Conservation (phyloP, 148 eudicot genomes). For the Mesembryanthemum crystallinum region DNA sequence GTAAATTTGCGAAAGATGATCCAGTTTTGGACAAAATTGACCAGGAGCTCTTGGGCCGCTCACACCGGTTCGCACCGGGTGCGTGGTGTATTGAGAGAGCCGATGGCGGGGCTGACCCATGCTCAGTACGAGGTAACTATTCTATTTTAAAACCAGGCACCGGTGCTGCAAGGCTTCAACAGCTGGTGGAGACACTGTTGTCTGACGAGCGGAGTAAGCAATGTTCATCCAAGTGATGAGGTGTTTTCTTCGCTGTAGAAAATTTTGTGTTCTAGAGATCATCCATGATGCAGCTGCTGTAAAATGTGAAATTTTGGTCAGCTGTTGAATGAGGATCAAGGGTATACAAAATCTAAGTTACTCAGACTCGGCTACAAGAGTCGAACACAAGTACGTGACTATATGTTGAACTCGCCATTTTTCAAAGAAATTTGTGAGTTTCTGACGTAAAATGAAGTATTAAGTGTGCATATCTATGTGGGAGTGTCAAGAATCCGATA, state of each 20-base stretch:
- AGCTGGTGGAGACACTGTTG: conserved; percentile 46
- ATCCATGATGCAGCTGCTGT: background rate
- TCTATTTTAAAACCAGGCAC: conserved; percentile 66
- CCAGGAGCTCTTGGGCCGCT: conserved; percentile 64
- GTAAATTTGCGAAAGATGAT: conserved; percentile 73
- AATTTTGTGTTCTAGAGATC: conserved; percentile 3
- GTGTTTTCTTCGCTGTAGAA: background rate
- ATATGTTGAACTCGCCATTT: too few relatives aligned
- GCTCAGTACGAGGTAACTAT: conserved; percentile 61
- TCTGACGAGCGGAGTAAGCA: conserved; percentile 66
- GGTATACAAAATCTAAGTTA: conserved; percentile 10
- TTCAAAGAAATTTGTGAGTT: too few relatives aligned
- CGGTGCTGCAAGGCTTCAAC: conserved; percentile 67
- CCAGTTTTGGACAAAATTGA: conserved; percentile 81
- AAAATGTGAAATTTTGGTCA: conserved; percentile 4
- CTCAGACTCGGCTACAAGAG: too few relatives aligned
- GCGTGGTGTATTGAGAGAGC: conserved; percentile 84
- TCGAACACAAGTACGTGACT: too few relatives aligned
- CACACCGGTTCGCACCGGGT: conserved; percentile 69
- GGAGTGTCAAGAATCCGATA: too few relatives aligned
- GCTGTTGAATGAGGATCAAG: conserved; percentile 13
- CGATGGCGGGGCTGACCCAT: conserved; percentile 61
- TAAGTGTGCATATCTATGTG: too few relatives aligned
- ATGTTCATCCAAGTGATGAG: conserved; percentile 39
- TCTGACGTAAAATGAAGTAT: too few relatives aligned